Conservation (phyloP, 2,329 filamentous ascomycete genomes). For the Pseudonectria foliicola region DNA sequence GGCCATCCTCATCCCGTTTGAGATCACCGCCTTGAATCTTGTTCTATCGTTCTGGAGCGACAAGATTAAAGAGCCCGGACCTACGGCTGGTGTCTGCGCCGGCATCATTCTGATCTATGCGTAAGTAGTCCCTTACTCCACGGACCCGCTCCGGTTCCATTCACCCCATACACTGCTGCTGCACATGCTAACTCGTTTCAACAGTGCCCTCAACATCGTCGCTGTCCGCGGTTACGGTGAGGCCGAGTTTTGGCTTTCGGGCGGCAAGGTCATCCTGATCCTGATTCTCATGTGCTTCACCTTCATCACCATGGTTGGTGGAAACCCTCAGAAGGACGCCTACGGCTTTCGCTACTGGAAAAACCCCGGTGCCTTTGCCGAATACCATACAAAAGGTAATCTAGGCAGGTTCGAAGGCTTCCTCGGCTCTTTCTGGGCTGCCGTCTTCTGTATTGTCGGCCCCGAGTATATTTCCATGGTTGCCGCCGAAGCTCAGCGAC, state of each 20-base stretch:
- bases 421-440: conserved; percentile 58
- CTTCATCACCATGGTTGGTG: conserved; percentile 74
- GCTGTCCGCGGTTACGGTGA: conserved; percentile 62
- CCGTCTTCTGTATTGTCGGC: conserved; percentile 56
- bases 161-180: no score
- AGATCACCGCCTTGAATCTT: conserved; percentile 35
- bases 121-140: conserved; percentile 32
- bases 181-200: conserved; percentile 20
- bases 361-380: conserved; percentile 33
- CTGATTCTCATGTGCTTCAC: conserved; percentile 64
- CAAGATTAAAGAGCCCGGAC: conserved; percentile 52
- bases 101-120: conserved; percentile 49
- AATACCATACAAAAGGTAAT: conserved; percentile 50
- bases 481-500: conserved; percentile 61
- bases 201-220: conserved; percentile 53
- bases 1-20: conserved; percentile 36
- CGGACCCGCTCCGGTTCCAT: conserved; percentile 2
- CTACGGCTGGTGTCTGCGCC: conserved; percentile 56
- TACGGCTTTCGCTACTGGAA: conserved; percentile 67
- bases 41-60: conserved; percentile 34
- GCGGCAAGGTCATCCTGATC: conserved; percentile 59
- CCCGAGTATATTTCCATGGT: conserved; percentile 64
- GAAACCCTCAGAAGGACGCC: conserved; percentile 61
- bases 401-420: conserved; percentile 67
- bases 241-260: conserved; percentile 62